Conservation (phyloP, 441 rosid species). For the Flueggea neowawraea region DNA sequence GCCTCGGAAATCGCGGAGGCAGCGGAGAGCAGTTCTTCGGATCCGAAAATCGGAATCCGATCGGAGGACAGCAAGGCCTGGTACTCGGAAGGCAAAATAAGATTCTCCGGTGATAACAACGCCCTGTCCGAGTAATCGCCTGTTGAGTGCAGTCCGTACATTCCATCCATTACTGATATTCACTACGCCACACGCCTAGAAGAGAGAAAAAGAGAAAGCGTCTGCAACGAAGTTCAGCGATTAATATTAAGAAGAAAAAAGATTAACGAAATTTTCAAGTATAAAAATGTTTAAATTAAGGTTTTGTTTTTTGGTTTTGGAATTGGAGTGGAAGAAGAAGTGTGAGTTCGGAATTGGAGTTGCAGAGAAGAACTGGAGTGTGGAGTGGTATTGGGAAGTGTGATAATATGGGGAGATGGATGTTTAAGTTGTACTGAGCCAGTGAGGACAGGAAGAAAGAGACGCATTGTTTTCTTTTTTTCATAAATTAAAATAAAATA, state of each 20-base stretch:
- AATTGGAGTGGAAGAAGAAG: neutral
- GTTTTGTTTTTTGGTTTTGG: neutral
- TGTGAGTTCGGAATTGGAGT: constrained; percentile 30
- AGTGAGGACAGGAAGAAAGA: constrained; percentile 9
- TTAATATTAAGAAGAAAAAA: too few species aligned
- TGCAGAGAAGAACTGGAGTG: constrained; percentile 19
- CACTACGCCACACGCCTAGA: too few species aligned
- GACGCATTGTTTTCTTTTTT: neutral
- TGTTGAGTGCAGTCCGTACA: constrained; percentile 57
- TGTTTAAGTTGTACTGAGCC: neutral
- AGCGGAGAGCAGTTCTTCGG: constrained; percentile 62
- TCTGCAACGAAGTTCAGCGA: too few species aligned
- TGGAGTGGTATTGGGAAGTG: neutral
- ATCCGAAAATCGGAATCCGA: constrained; percentile 54
- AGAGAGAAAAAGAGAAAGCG: too few species aligned
- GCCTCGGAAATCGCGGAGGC: constrained; percentile 59
- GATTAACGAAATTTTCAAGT: neutral
- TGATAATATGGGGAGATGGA: constrained; percentile 22
- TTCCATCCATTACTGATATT: constrained; percentile 54
- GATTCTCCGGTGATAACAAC: constrained; percentile 67
- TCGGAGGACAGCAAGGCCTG: constrained; percentile 32
- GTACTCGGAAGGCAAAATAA: constrained; percentile 51
- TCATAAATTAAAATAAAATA: neutral
- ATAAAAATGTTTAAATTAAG: neutral
- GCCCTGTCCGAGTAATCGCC: constrained; percentile 56